phyloP scores from a whole-genome alignment of 495 filamentous ascomycete genomes.

The Talaromyces nanjingensis region DNA sequence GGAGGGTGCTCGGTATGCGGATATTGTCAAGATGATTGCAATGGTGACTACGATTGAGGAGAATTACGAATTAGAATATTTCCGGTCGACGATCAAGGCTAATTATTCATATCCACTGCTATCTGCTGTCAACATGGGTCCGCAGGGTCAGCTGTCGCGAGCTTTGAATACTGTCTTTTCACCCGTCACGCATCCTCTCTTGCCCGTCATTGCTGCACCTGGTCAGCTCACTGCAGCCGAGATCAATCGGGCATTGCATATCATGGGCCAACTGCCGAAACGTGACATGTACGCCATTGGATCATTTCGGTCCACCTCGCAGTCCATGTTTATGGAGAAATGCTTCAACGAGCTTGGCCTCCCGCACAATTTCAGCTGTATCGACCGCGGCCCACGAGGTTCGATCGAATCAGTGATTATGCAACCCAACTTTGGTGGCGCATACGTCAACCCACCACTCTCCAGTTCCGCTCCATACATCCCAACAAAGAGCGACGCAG shows the following conservation, averaged over 20 bases:
- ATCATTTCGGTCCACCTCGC: slow-evolving; percentile 60
- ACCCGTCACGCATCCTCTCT: slow-evolving; percentile 74
- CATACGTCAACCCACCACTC: slow-evolving; percentile 67
- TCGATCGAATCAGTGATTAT: slow-evolving; percentile 59
- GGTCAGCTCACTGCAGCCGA: slow-evolving; percentile 78
- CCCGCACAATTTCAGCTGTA: slow-evolving; percentile 70
- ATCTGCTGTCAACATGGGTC: slow-evolving; percentile 83
- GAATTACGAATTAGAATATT: slow-evolving; percentile 84
- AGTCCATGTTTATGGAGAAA: slow-evolving; percentile 80
- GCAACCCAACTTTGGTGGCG: slow-evolving; percentile 69
- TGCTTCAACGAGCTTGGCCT: slow-evolving; percentile 82
- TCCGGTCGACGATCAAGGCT: slow-evolving; percentile 65
- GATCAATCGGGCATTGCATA: slow-evolving; percentile 70
- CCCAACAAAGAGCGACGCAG: slow-evolving; percentile 61
- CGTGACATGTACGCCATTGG: slow-evolving; percentile 74
- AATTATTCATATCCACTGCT: slow-evolving; percentile 61
- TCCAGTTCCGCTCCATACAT: slow-evolving; percentile 44
- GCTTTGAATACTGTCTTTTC: slow-evolving; percentile 78
- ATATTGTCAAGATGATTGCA: slow-evolving; percentile 85
- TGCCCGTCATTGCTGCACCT: slow-evolving; percentile 78
- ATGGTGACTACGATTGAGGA: slow-evolving; percentile 70
- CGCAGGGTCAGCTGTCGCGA: slow-evolving; percentile 71
- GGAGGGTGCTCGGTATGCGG: slow-evolving; percentile 64
- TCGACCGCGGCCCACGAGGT: slow-evolving; percentile 60
- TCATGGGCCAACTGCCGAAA: slow-evolving; percentile 73